phyloP scores from a whole-genome alignment of 257 asterid species.

The Solanum sejunctum region DNA sequence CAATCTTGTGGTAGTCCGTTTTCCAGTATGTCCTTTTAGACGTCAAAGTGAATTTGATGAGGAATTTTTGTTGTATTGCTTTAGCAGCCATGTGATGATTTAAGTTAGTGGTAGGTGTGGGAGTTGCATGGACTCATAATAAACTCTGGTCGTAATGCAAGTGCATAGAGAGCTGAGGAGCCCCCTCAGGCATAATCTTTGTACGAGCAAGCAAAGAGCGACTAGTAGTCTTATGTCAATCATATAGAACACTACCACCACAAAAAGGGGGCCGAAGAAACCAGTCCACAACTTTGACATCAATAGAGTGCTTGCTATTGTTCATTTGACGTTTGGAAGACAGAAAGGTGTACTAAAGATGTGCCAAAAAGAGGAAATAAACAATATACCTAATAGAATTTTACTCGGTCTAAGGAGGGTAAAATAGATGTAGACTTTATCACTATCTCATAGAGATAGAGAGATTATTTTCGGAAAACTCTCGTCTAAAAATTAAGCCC shows the following conservation, averaged over 20 bases:
- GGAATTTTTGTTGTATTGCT: not conserved
- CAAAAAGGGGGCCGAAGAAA: not conserved
- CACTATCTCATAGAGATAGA: no score
- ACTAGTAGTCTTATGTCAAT: not conserved
- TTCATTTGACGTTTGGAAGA: not conserved
- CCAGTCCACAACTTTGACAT: not conserved
- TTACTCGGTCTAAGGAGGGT: no score
- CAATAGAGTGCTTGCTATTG: not conserved
- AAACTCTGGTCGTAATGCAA: not conserved
- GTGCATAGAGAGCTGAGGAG: not conserved
- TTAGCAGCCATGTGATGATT: not conserved
- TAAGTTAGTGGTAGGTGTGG: not conserved
- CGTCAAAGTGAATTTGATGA: not conserved
- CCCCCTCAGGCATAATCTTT: not conserved
- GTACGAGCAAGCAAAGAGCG: not conserved
- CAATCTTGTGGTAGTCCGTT: not conserved
- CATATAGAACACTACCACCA: not conserved
- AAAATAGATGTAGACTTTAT: no score
- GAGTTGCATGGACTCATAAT: not conserved
- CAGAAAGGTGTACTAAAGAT: not conserved
- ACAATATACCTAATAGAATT: no score
- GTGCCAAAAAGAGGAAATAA: not conserved
- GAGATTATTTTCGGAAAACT: no score
- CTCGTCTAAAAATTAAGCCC: no score
- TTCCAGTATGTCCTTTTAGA: not conserved